Evolutionary conservation across 2,329 filamentous ascomycete genomes (phyloP), one percentile per base, ranked within the genome.

Genomic region (Monosporascus sp.): DNA sequence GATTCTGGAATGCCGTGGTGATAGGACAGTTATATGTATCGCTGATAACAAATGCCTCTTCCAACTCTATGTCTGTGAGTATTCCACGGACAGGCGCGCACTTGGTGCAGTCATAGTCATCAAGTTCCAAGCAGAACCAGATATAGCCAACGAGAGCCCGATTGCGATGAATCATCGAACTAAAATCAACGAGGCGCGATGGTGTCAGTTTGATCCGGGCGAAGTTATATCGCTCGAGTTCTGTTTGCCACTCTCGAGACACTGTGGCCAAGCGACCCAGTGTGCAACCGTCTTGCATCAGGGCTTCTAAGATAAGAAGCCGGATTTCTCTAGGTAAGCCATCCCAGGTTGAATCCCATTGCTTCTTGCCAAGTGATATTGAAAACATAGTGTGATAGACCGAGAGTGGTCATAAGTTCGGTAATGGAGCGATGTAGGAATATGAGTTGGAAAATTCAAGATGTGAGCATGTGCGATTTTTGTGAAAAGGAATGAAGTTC

Each of bases 241-340:
- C 50, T 17, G 49, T 51, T 51, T 69, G 65, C 68, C 65, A 70
- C 39, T 67, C 64, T 59, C 63, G 59, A 43, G 63, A 70, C 18
- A 69, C 67, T 27, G 62, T 62, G 50, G 60, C 65, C 20, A 65
- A 59, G 57, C 24, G 27, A 54, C 41, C 54, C n/a, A 18, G 20
- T 14, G n/a, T 44, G 11, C 41, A 18, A 22, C 41, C 41, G 20
- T 65, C 60, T 46, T 59, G 50, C 8, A 59, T 35, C 20, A 67
- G 49, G 47, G 37, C 46, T 51, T 62, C 25, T 1, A 68, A 48
- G 48, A 68, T 61, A n/a, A 59, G 44, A 49, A 58, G 49, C 35
- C 59, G 60, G 48, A 65, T 62, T 50, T 66, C 64, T 50, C 25
- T 14, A 36, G 62, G 59, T 45, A 67, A 22, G 20, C 41, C n/a